Evolutionary conservation across 2,329 filamentous ascomycete genomes (phyloP).

Genomic region (Eutypa lata): DNA sequence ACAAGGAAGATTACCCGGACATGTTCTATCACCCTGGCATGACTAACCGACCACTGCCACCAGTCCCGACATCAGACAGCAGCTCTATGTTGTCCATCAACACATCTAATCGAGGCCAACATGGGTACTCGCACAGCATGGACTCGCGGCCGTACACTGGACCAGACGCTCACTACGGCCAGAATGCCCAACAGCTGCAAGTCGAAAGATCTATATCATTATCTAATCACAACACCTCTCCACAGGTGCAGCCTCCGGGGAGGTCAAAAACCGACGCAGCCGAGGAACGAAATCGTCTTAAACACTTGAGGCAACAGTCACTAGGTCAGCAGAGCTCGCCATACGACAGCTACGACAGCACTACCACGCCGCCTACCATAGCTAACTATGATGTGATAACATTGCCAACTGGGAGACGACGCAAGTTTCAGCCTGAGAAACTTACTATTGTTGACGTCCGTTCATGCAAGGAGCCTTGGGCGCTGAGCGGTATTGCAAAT

Average conservation of each 20-base stretch:
- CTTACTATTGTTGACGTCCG: conserved; percentile 77
- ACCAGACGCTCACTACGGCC: conserved; percentile 50
- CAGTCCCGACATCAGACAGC: conserved; percentile 61
- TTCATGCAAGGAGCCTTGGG: conserved; percentile 88
- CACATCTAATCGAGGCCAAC: conserved; percentile 45
- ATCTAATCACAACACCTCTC: conserved; percentile 76
- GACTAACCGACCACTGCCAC: conserved; percentile 60
- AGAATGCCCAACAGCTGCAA: conserved; percentile 41
- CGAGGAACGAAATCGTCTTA: conserved; percentile 53
- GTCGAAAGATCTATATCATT: conserved; percentile 77
- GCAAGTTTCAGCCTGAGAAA: conserved; percentile 83
- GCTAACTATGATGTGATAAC: conserved; percentile 77
- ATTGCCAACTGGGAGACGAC: conserved; percentile 73
- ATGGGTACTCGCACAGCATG: conserved; percentile 45
- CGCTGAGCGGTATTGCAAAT: conserved; percentile 76
- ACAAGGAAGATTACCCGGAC: conserved; percentile 75
- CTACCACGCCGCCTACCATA: conserved; percentile 50
- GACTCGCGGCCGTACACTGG: conserved; percentile 42
- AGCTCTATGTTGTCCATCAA: conserved; percentile 49
- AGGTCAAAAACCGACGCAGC: conserved; percentile 94
- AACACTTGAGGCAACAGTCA: conserved; percentile 51
- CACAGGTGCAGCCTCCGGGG: conserved; percentile 75
- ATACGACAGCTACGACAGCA: conserved; percentile 58
- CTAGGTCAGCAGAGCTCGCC: conserved; percentile 49
- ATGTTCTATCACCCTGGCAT: conserved; percentile 92